phyloP scores from a whole-genome alignment of 306 rosid species.

The Pterocarpus macrocarpus region DNA sequence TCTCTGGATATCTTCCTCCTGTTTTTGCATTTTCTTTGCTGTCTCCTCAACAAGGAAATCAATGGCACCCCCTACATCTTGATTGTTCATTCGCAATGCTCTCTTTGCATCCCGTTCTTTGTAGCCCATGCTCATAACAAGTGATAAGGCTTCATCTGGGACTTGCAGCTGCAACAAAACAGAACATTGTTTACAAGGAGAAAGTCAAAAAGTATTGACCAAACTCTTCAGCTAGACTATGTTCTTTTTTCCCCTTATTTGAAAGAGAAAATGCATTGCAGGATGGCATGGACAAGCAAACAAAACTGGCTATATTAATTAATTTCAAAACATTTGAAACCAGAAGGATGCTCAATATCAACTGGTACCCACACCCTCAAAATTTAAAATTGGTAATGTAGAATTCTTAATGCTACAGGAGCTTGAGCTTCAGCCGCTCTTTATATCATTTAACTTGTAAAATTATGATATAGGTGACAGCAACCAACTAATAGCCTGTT shows the following conservation, averaged over 20 bases:
- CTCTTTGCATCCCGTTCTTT: slow-evolving; percentile 74
- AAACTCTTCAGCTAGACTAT: slow-evolving; percentile 21
- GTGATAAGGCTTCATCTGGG: slow-evolving; percentile 84
- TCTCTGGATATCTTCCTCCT: slow-evolving; percentile 68
- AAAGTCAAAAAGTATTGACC: not conserved
- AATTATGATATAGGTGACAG: not conserved
- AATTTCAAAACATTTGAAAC: slow-evolving; percentile 7
- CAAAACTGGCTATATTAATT: not conserved
- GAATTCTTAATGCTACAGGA: not conserved
- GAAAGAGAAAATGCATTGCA: slow-evolving; percentile 12
- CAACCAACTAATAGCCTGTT: too few species aligned
- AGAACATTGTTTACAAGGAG: slow-evolving; percentile 25
- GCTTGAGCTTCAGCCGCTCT: slow-evolving; percentile 18
- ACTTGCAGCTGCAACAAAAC: slow-evolving; percentile 78
- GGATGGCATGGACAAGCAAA: not conserved
- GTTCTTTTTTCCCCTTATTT: slow-evolving; percentile 22
- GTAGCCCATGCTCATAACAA: slow-evolving; percentile 91
- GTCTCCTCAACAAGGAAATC: slow-evolving; percentile 86
- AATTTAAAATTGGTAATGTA: slow-evolving; percentile 16
- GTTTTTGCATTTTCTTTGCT: slow-evolving; percentile 61
- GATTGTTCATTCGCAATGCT: slow-evolving; percentile 89
- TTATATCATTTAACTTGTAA: not conserved
- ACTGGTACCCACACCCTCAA: slow-evolving; percentile 15
- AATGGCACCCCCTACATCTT: slow-evolving; percentile 81
- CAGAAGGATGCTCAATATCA: not conserved